phyloP scores from a whole-genome alignment of 1,284 basidiomycete genomes.

The Leccinum insolens region DNA sequence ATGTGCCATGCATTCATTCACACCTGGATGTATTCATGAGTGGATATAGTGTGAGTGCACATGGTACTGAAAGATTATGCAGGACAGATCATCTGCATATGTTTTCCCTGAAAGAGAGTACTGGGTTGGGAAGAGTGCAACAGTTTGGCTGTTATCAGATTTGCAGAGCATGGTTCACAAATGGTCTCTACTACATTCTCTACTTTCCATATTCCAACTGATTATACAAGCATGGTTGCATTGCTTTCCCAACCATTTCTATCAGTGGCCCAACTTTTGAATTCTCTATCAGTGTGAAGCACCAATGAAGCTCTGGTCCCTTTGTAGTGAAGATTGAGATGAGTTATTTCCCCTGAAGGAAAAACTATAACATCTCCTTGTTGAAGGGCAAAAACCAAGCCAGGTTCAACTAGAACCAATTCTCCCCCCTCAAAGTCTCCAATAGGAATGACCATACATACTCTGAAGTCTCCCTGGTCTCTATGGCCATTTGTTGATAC shows the following conservation, averaged over 20 bases:
- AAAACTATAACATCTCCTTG: no score
- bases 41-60: not conserved
- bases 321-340: no score
- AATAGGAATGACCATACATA: no score
- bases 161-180: not conserved
- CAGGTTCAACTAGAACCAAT: no score
- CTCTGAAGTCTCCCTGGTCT: no score
- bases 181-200: not conserved
- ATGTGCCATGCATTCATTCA: not conserved
- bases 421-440: no score
- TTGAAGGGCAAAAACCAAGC: no score
- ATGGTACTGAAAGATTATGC: not conserved
- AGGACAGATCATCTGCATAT: constrained; percentile 14
- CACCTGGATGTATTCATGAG: not conserved
- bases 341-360: no score
- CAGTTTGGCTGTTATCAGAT: not conserved
- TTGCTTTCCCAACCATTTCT: not conserved
- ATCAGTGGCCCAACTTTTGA: not conserved
- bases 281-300: not conserved
- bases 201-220: not conserved
- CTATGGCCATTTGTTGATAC: no score
- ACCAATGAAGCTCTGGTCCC: not conserved
- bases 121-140: not conserved
- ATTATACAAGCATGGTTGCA: not conserved
- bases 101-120: constrained; percentile 26